These are phyloP conservation scores for Suaeda aralocaspica DNA, from an alignment of 148 eudicot species.

Conservation along the genomic window DNA sequence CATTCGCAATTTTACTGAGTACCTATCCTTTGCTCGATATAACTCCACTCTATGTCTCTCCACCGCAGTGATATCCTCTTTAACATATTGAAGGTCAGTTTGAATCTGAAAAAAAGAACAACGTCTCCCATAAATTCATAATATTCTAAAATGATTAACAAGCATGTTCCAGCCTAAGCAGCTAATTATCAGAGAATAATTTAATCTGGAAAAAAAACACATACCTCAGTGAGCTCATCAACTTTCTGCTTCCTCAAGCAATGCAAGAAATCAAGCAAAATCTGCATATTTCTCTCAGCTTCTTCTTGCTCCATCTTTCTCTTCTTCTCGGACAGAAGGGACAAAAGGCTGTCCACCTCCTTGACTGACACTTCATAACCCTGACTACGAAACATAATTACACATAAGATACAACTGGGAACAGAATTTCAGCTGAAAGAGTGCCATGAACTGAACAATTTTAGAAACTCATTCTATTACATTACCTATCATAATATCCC, in stretches of 20 bases:
- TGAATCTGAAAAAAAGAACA: conserved; percentile 52
- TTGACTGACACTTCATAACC: conserved; percentile 84
- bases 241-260: conserved; percentile 77
- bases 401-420: conserved; percentile 31
- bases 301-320: conserved; percentile 88
- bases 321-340: conserved; percentile 76
- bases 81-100: conserved; percentile 68
- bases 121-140: conserved; percentile 14
- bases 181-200: not conserved
- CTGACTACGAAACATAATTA: conserved; percentile 62
- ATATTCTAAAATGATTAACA: not conserved
- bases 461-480: not conserved
- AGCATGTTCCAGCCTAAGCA: not conserved
- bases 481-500: not conserved
- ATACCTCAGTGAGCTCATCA: conserved; percentile 76
- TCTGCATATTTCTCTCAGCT: conserved; percentile 94
- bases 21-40: conserved; percentile 67
- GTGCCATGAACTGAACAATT: not conserved
- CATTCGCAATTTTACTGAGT: conserved; percentile 60
- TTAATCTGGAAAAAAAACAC: conserved; percentile 14
- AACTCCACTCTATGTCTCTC: conserved; percentile 74
- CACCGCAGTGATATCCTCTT: conserved; percentile 70
- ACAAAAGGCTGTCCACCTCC: conserved; percentile 64
- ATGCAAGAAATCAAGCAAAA: conserved; percentile 68
- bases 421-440: not conserved